Evolutionary conservation across 345 rosid species (phyloP).

Genomic region (Euphorbia pulcherrima): DNA sequence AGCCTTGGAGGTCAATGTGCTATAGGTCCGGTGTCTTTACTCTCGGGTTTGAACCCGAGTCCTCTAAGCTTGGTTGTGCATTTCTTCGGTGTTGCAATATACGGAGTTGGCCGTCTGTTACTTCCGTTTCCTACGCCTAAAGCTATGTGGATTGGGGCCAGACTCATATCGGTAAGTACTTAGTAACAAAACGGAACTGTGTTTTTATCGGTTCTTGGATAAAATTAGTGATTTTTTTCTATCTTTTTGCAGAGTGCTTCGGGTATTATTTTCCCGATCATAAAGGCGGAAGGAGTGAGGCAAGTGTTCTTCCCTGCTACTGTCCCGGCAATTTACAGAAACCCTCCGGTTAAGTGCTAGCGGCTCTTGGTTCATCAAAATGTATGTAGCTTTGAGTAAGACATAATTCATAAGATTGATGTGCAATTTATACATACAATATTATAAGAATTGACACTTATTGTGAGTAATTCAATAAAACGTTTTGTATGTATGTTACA

Average conservation of each 20-base stretch:
- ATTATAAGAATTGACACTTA: no score
- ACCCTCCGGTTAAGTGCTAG: no score
- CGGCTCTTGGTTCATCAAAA: no score
- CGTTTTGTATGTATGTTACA: no score
- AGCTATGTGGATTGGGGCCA: slow-evolving; percentile 18
- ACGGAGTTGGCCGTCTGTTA: slow-evolving; percentile 21
- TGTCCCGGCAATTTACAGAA: no score
- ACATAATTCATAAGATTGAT: no score
- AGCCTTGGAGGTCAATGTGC: slow-evolving; percentile 21
- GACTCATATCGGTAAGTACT: slow-evolving; percentile 15
- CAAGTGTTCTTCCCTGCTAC: no score
- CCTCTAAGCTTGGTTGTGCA: slow-evolving; percentile 19
- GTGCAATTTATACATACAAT: no score
- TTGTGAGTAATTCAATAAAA: no score
- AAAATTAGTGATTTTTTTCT: neutral
- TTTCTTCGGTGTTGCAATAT: slow-evolving; percentile 24
- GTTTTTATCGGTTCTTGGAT: neutral
- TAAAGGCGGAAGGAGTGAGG: no score
- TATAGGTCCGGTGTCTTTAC: slow-evolving; percentile 21
- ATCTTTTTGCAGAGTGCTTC: slow-evolving; percentile 15
- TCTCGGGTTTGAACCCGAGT: slow-evolving; percentile 23
- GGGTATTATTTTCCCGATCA: no score
- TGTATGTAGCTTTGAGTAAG: no score
- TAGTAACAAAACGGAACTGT: neutral
- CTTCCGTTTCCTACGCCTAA: slow-evolving; percentile 23